Conservation (phyloP, 345 rosid genomes). For the Arabidopsis arenosa region DNA sequence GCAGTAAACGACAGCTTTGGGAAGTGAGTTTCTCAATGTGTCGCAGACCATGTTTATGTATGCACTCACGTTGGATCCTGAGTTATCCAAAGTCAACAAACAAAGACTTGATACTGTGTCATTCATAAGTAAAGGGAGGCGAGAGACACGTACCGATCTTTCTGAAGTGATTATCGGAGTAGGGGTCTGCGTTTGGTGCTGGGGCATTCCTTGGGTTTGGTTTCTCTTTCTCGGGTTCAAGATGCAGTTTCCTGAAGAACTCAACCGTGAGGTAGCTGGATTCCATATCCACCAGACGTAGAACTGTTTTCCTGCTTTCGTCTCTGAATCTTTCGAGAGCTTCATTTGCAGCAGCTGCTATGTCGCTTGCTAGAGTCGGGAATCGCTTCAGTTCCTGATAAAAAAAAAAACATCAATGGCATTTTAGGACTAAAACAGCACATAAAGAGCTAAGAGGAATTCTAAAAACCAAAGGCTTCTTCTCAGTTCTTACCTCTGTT, state of each 20-base stretch:
- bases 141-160: conserved; percentile 63
- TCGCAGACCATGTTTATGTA: conserved; percentile 95
- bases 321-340: conserved; percentile 93
- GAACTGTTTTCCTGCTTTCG: conserved; percentile 87
- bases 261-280: conserved; percentile 97
- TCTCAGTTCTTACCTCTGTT: conserved; percentile 71
- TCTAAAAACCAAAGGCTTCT: conserved; percentile 29
- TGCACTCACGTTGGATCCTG: conserved; percentile 92
- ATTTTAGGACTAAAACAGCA: conserved; percentile 1
- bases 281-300: conserved; percentile 94
- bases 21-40: conserved; percentile 84
- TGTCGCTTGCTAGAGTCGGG: conserved; percentile 82
- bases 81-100: conserved; percentile 19
- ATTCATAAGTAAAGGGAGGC: conserved; percentile 5
- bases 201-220: conserved; percentile 51
- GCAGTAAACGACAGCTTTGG: conserved; percentile 95
- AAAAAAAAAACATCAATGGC: background rate
- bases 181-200: conserved; percentile 64
- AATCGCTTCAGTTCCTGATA: conserved; percentile 93
- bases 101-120: conserved; percentile 13
- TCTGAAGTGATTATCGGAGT: conserved; percentile 80
- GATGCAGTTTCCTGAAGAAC: conserved; percentile 90
- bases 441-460: conserved; percentile 10
- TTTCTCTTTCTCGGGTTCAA: conserved; percentile 80
- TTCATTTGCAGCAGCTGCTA: conserved; percentile 95